Evolutionary conservation across 2,329 filamentous ascomycete genomes (phyloP).

Genomic region (Pseudomassariella vexata): DNA sequence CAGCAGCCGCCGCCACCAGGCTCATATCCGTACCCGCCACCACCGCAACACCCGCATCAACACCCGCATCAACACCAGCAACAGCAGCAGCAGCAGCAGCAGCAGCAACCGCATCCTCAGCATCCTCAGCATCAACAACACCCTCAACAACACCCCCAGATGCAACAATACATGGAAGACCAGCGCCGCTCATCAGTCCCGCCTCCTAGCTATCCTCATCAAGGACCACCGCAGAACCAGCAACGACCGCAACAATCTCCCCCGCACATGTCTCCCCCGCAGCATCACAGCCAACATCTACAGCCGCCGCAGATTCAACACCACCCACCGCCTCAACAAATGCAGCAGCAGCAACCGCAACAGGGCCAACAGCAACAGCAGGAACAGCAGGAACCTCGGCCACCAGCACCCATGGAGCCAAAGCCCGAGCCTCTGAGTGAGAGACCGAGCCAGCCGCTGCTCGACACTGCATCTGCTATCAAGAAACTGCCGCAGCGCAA

Average conservation of each 20-base stretch:
- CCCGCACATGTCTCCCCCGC: conserved; percentile 48
- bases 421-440: conserved; percentile 43
- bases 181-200: conserved; percentile 68
- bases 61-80: no score
- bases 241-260: conserved; percentile 53
- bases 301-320: conserved; percentile 27
- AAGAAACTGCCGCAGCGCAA: conserved; percentile 69
- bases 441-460: conserved; percentile 32
- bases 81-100: conserved; percentile 25
- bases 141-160: conserved; percentile 37
- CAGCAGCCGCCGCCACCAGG: conserved; percentile 20
- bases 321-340: conserved; percentile 16
- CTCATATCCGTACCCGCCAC: conserved; percentile 25
- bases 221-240: conserved; percentile 45
- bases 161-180: conserved; percentile 71
- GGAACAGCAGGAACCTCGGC: conserved; percentile 38
- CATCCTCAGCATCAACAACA: conserved; percentile 29
- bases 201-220: conserved; percentile 57
- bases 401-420: conserved; percentile 44
- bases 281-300: conserved; percentile 41
- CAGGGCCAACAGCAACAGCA: conserved; percentile 14
- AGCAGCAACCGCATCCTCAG: conserved; percentile 20
- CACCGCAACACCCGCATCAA: conserved; percentile 26
- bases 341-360: conserved; percentile 10
- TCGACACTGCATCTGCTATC: conserved; percentile 44